Base-by-base conservation (phyloP, 2,329 filamentous ascomycete species). In the Talaromyces sp. region DNA sequence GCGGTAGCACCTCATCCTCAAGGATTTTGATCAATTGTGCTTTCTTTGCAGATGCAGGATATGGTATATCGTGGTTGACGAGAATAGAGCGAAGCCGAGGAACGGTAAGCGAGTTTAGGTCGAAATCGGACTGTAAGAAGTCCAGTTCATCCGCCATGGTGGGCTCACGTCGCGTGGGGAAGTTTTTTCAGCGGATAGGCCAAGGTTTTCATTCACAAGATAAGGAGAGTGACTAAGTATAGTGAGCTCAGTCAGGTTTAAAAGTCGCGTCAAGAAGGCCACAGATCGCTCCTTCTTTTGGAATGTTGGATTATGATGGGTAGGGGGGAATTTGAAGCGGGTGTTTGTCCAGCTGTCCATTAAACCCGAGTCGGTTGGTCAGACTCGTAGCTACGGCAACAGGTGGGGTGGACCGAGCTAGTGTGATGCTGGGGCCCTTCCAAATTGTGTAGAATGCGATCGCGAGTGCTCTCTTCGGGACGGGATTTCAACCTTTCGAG, bases 21-120 rank as follows among this genome's bases (percentile, higher is more conserved):
- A 99, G 91, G 42, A 97, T 85, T 7, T 89, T 86, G 55, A 99
- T 81, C 19, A 99, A 85, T 68, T 96, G 88, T 0, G 85, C 78
- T 77, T 99, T 99, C 77, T 97, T 99, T 11, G 94, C 91, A 4
- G 87, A 92, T 0, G 90, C 87, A 4, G 92, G 88, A 70, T 96
- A 97, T 33, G 85, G 77, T 66, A 97, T 80, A 69, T 91, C 89
- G 76, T 99, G 90, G 60, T 86, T 88, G 66, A 97, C 89, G 52
- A 99, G 85, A 61, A 97, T 95, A 44, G 89, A 93, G 65, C 94
- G 90, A 64, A 99, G 80, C 41, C 89, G 88, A 24, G 94, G 91
- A 45, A 97, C 86, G 1, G 91, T 97, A 58, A 97, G 83, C 59
- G 83, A 85, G 68, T 82, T 82, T 17, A 94, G 86, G 70, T 99